Conservation (phyloP, 805 yeast species). For the Kodamaea sagamina region DNA sequence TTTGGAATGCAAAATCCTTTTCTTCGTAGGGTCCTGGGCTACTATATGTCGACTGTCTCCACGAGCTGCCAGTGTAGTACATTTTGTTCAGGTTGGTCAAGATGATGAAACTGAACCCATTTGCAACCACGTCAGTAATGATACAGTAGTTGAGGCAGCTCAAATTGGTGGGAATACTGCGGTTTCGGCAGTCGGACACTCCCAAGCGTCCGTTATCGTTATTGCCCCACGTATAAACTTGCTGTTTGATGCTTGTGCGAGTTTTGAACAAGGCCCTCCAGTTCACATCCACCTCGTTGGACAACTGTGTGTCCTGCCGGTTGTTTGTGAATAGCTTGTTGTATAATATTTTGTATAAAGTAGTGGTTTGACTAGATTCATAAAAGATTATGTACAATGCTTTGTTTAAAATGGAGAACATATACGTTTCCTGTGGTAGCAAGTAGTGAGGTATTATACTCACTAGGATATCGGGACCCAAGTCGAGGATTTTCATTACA, state of each 20-base stretch:
- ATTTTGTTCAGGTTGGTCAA: constrained; percentile 57
- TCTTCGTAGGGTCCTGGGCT: constrained; percentile 32
- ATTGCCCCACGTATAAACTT: constrained; percentile 55
- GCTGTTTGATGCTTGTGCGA: constrained; percentile 35
- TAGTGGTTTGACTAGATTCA: constrained; percentile 27
- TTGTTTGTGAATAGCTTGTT: constrained; percentile 39
- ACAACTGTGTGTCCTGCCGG: constrained; percentile 41
- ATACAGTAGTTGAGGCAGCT: constrained; percentile 34
- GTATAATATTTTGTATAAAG: constrained; percentile 40
- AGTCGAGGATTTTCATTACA: constrained; percentile 20
- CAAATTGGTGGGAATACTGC: constrained; percentile 38
- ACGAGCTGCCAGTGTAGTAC: constrained; percentile 50
- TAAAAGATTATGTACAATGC: constrained; percentile 40
- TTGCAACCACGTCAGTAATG: constrained; percentile 54
- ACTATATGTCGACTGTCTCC: constrained; percentile 20
- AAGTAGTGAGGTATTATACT: constrained; percentile 35
- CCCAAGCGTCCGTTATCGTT: constrained; percentile 50
- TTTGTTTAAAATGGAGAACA: constrained; percentile 29
- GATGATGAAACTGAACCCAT: constrained; percentile 65
- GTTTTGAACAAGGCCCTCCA: constrained; percentile 53
- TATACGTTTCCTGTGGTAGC: constrained; percentile 39
- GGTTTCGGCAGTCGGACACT: constrained; percentile 27
- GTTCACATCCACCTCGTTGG: constrained; percentile 30
- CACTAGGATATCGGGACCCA: constrained; percentile 44
- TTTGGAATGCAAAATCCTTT: constrained; percentile 17